These are phyloP conservation scores for Diaporthe aspalathi DNA, from an alignment of 2,329 filamentous ascomycete genomes.

Conservation along the genomic window DNA sequence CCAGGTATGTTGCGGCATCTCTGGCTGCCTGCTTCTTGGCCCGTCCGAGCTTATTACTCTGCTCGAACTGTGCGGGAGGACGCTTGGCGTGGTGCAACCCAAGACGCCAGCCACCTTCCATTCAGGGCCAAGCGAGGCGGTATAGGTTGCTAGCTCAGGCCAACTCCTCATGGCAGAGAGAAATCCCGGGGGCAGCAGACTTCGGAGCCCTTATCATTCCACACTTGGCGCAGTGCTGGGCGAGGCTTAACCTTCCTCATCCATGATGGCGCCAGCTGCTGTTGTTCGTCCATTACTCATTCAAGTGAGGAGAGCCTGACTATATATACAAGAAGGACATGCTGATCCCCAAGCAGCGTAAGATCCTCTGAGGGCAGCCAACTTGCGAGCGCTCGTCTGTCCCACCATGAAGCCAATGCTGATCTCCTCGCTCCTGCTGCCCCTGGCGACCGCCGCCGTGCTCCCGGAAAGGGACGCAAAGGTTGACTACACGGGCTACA, in stretches of 20 bases:
- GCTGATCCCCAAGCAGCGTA: no score
- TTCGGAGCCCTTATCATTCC: conserved; percentile 8
- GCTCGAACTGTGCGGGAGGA: not conserved
- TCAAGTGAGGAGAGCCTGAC: not conserved
- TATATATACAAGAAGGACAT: not conserved
- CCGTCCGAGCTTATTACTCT: not conserved
- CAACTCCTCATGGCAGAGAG: not conserved
- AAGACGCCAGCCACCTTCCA: conserved; percentile 19
- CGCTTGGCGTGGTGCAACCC: conserved; percentile 15
- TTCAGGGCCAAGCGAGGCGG: not conserved
- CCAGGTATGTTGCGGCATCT: conserved; percentile 19
- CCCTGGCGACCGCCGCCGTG: conserved; percentile 4
- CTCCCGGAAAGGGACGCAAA: conserved; percentile 6
- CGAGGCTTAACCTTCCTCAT: conserved; percentile 30
- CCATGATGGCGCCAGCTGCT: conserved; percentile 12
- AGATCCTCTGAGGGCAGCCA: not conserved
- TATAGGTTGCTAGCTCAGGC: conserved; percentile 3
- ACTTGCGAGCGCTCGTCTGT: not conserved
- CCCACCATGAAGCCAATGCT: conserved; percentile 8
- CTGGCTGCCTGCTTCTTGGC: not conserved
- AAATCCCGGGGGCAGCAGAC: not conserved
- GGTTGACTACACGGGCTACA: conserved; percentile 54
- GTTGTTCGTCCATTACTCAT: conserved; percentile 6
- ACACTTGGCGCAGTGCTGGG: conserved; percentile 17
- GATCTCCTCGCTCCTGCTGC: conserved; percentile 20